phyloP scores from a whole-genome alignment of 805 yeast genomes.

The Saccharomycopsis babjevae region DNA sequence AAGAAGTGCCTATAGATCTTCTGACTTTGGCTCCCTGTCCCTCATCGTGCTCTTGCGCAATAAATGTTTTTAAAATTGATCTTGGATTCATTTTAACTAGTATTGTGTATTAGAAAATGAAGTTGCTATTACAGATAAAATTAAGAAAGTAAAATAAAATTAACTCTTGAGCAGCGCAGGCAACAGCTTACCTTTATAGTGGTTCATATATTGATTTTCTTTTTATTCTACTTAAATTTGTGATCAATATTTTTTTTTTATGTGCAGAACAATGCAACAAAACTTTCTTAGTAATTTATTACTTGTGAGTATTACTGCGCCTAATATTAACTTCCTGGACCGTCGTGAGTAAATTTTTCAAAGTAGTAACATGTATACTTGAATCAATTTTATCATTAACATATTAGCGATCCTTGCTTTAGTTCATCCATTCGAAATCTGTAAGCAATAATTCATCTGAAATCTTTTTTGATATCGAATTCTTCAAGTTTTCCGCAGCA shows the following conservation, averaged over 20 bases:
- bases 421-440: no score
- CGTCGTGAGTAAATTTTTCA: neutral
- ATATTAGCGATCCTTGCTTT: neutral
- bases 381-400: neutral
- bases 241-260: no score
- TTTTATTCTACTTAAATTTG: no score
- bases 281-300: neutral
- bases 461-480: neutral
- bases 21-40: conserved; percentile 86
- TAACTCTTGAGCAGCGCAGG: no score
- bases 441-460: neutral
- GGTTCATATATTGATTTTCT: no score
- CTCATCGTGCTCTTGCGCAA: conserved; percentile 67
- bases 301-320: neutral
- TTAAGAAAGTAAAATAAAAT: neutral
- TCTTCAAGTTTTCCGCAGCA: neutral
- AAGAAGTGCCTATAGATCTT: conserved; percentile 63
- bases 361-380: neutral
- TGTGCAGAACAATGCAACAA: no score
- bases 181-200: neutral
- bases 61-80: conserved; percentile 39
- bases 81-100: conserved; percentile 24
- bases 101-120: neutral
- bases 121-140: neutral
- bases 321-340: no score